A percentile compares a stretch with the other conserved stretches of the same genome.
Evolutionary conservation across 2,329 filamentous ascomycete genomes (phyloP).

Genomic region (Rhynchosporium secalis): DNA sequence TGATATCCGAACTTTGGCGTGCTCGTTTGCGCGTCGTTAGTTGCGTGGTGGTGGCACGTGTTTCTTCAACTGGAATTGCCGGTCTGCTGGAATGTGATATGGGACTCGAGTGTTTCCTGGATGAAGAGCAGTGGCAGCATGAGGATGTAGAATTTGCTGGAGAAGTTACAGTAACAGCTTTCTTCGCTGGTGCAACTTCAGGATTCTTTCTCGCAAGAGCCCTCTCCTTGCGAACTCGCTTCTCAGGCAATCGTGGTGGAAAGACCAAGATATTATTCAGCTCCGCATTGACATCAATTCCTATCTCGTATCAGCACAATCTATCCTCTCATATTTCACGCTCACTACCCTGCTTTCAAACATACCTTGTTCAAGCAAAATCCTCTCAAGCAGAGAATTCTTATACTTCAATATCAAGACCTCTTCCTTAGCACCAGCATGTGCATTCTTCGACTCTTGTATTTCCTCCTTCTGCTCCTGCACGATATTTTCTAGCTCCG

Average conservation of each 20-base stretch:
- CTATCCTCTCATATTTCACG: not conserved
- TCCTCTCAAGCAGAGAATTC: conserved; percentile 91
- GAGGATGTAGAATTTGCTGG: conserved; percentile 5
- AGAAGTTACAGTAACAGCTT: not conserved
- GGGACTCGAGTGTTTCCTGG: conserved; percentile 3
- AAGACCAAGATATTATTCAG: conserved; percentile 55
- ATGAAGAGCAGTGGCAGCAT: conserved; percentile 6
- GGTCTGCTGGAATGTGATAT: not conserved
- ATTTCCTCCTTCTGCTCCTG: conserved; percentile 91
- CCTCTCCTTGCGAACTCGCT: conserved; percentile 33
- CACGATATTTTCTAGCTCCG: conserved; percentile 94
- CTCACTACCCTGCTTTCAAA: not conserved
- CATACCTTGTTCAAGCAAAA: conserved; percentile 88
- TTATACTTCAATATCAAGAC: conserved; percentile 98
- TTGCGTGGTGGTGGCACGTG: not conserved
- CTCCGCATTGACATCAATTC: conserved; percentile 94
- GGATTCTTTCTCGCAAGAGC: conserved; percentile 51
- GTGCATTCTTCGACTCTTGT: conserved; percentile 84
- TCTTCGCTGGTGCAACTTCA: conserved; percentile 65
- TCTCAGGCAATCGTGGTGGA: conserved; percentile 12
- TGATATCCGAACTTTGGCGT: not conserved
- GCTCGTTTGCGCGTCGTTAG: not conserved
- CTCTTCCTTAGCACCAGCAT: conserved; percentile 89
- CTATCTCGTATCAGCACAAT: conserved; percentile 46
- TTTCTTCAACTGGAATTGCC: not conserved